Percentiles rank a stretch among this genome's conserved stretches.
These are phyloP conservation scores for Vicia faba DNA, from an alignment of 306 rosid genomes.

Conservation along the genomic window DNA sequence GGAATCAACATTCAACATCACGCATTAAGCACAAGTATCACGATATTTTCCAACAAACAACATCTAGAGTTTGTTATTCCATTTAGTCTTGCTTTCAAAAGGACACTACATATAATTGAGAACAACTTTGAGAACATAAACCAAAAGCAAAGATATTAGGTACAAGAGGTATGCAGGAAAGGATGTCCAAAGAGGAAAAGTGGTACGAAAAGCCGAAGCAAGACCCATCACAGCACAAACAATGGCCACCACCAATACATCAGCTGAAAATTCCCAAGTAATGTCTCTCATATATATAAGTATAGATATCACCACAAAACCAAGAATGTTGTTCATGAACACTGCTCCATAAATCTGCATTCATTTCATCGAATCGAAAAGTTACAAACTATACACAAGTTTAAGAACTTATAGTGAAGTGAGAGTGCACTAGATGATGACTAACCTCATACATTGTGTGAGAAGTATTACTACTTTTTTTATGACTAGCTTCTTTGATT, in stretches of 20 bases:
- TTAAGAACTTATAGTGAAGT: no score
- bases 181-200: conserved; percentile 63
- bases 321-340: conserved; percentile 68
- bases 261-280: conserved; percentile 65
- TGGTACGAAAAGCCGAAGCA: conserved; percentile 41
- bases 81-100: not conserved
- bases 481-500: conserved; percentile 53
- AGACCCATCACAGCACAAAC: conserved; percentile 56
- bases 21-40: not conserved
- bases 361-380: not conserved
- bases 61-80: not conserved
- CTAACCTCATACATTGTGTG: conserved; percentile 66
- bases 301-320: conserved; percentile 55
- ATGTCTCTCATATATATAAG: conserved; percentile 56
- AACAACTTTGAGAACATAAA: conserved; percentile 50
- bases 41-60: not conserved
- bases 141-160: conserved; percentile 50
- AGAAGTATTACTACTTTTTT: conserved; percentile 55
- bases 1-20: not conserved
- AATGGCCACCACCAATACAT: conserved; percentile 58
- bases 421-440: conserved; percentile 1
- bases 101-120: conserved; percentile 27
- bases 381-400: no score
- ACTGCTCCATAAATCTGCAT: conserved; percentile 76
- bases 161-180: conserved; percentile 50